Conservation (phyloP, 2,329 filamentous ascomycete genomes). For the Leptographium lundbergii region DNA sequence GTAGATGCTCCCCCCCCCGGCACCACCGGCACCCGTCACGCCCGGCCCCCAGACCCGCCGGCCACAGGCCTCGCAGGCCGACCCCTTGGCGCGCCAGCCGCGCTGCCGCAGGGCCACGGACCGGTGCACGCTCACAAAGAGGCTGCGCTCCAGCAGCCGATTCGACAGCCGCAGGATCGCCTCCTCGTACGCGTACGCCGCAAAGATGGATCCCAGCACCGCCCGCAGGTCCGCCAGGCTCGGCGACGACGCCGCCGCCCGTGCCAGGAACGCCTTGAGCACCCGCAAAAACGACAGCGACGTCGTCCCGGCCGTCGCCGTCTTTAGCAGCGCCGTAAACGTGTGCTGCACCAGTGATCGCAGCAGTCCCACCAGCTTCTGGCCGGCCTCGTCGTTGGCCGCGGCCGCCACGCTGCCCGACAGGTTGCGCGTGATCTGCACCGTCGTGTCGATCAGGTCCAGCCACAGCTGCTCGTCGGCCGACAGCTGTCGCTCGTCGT, state of each 20-base stretch:
- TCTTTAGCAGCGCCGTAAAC: conserved; percentile 68
- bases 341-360: conserved; percentile 76
- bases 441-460: conserved; percentile 45
- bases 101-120: conserved; percentile 63
- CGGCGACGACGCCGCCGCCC: conserved; percentile 69
- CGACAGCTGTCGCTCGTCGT: conserved; percentile 32
- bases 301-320: conserved; percentile 22
- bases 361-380: conserved; percentile 53
- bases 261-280: conserved; percentile 73
- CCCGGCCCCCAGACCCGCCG: conserved; percentile 81
- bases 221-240: conserved; percentile 76
- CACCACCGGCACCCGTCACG: conserved; percentile 24
- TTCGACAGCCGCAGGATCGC: conserved; percentile 78
- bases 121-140: conserved; percentile 72
- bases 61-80: conserved; percentile 78
- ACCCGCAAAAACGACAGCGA: conserved; percentile 81
- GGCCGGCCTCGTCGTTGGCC: conserved; percentile 23
- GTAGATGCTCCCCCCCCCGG: conserved; percentile 61
- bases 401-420: conserved; percentile 36
- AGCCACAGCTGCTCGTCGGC: conserved; percentile 47
- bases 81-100: conserved; percentile 80
- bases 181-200: conserved; percentile 90
- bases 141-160: conserved; percentile 72
- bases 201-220: conserved; percentile 81
- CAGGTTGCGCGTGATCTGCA: conserved; percentile 51